Conservation (phyloP, 306 rosid species). For the Malus sylvestris region DNA sequence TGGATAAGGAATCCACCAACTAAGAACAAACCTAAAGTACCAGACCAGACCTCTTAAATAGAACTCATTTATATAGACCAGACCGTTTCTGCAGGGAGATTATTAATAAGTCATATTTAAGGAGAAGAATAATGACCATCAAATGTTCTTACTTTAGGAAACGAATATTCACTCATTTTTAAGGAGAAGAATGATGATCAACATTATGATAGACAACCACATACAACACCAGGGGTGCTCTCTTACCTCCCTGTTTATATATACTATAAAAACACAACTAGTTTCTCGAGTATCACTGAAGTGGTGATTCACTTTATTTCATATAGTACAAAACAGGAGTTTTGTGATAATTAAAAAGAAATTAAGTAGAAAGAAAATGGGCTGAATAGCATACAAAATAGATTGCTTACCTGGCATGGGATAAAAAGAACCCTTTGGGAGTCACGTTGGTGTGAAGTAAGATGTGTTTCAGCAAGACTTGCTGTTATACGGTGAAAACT, state of each 20-base stretch:
- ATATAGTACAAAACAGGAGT: neutral
- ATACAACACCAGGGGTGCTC: neutral
- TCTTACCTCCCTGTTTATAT: neutral
- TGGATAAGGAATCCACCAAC: neutral
- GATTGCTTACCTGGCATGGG: slow-evolving; percentile 77
- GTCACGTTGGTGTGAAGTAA: slow-evolving; percentile 68
- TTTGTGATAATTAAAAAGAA: neutral
- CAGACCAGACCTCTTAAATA: neutral
- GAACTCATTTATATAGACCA: neutral
- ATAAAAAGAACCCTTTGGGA: slow-evolving; percentile 89
- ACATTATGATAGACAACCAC: neutral
- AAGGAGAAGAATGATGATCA: neutral
- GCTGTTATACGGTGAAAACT: slow-evolving; percentile 71
- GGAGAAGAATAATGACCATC: neutral
- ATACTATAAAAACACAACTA: neutral
- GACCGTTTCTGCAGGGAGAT: neutral
- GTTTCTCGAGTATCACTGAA: neutral
- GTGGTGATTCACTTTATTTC: neutral
- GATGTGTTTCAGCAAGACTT: slow-evolving; percentile 81
- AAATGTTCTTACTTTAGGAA: neutral
- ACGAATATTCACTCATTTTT: neutral
- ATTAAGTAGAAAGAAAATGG: slow-evolving; percentile 2
- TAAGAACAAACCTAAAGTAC: neutral
- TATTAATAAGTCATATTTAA: neutral
- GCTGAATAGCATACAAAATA: neutral